Evolutionary conservation across 768 basidiomycete species (phyloP).

Genomic region (Panaeolus cyanescens): DNA sequence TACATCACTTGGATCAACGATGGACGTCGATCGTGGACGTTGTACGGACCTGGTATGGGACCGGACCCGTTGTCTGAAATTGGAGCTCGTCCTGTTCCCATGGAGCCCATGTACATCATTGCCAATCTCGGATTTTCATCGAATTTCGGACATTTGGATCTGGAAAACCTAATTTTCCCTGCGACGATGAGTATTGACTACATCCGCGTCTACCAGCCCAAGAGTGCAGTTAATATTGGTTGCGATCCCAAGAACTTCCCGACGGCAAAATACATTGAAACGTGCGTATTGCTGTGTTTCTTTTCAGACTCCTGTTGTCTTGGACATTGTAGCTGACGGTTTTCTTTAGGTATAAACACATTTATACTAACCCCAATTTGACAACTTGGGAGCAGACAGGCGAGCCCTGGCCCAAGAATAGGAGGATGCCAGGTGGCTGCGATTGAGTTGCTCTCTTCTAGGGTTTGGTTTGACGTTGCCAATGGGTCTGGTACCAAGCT

Average conservation of each 20-base stretch:
- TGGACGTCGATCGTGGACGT: slow-evolving; percentile 63
- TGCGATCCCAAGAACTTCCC: slow-evolving; percentile 77
- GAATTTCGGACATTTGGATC: slow-evolving; percentile 69
- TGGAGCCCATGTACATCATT: slow-evolving; percentile 80
- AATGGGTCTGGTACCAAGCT: background rate
- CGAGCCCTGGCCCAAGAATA: slow-evolving; percentile 43
- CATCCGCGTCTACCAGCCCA: slow-evolving; percentile 73
- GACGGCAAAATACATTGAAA: slow-evolving; percentile 73
- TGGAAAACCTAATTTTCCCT: slow-evolving; percentile 53
- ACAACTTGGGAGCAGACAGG: slow-evolving; percentile 40
- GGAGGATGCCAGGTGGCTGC: slow-evolving; percentile 18
- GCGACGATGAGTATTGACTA: slow-evolving; percentile 76
- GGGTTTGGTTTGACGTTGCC: background rate
- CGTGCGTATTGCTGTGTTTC: slow-evolving; percentile 39
- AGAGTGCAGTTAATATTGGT: slow-evolving; percentile 51
- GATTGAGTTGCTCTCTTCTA: background rate
- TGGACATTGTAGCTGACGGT: background rate
- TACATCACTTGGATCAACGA: slow-evolving; percentile 82
- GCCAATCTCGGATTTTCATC: slow-evolving; percentile 70
- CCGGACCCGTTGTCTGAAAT: slow-evolving; percentile 56
- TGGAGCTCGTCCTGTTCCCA: slow-evolving; percentile 56
- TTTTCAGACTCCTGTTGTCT: background rate
- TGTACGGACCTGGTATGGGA: slow-evolving; percentile 57
- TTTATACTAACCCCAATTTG: slow-evolving; percentile 44
- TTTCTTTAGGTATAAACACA: slow-evolving; percentile 33